Evolutionary conservation across 1,139 yeast species (phyloP).

Genomic region (Diutina ranongensis): DNA sequence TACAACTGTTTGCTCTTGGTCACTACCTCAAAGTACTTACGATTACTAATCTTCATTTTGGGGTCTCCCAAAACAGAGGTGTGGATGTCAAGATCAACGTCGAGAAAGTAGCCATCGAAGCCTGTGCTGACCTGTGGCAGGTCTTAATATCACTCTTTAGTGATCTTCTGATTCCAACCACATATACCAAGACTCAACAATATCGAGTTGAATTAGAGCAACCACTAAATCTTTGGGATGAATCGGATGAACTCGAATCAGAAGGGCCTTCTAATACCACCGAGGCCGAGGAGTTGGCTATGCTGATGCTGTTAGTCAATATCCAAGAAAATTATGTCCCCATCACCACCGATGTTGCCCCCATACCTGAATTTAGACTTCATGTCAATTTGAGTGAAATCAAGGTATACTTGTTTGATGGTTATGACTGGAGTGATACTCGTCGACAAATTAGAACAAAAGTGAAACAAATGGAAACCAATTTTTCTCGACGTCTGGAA

Average conservation of each 20-base stretch:
- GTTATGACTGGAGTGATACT: constrained; percentile 86
- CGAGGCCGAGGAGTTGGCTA: constrained; percentile 1
- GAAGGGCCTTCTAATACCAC: neutral
- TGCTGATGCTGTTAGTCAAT: neutral
- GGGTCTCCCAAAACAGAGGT: neutral
- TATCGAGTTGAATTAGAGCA: neutral
- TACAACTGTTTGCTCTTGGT: neutral
- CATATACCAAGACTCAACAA: neutral
- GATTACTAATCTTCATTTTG: neutral
- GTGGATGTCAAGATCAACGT: neutral
- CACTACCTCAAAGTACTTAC: neutral
- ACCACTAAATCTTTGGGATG: constrained; percentile 3
- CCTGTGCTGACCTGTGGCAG: constrained; percentile 2
- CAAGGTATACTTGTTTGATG: constrained; percentile 62
- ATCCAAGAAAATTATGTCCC: constrained; percentile 5
- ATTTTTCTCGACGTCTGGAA: constrained; percentile 17
- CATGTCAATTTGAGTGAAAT: constrained; percentile 27
- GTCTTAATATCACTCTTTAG: neutral
- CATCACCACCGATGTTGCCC: neutral
- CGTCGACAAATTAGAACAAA: constrained; percentile 54
- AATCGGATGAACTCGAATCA: neutral
- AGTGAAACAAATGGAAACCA: constrained; percentile 47
- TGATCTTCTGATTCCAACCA: neutral
- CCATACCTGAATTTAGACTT: constrained; percentile 18
- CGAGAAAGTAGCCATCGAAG: neutral